phyloP scores from a whole-genome alignment of 2,329 filamentous ascomycete genomes.

The Diaporthe ampelina region DNA sequence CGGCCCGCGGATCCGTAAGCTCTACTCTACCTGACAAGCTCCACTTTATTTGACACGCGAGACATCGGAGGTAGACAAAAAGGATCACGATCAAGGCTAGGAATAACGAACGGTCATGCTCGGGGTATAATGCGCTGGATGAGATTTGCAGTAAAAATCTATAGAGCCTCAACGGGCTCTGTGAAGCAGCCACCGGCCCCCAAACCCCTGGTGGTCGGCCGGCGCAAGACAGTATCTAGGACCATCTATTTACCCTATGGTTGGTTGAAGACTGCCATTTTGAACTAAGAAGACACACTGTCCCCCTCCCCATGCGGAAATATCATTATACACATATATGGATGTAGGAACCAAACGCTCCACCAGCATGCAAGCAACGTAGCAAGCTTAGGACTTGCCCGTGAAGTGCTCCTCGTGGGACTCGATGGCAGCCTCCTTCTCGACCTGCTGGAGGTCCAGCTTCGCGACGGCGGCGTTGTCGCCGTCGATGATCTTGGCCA shows the following conservation, averaged over 20 bases:
- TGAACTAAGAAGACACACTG: not conserved
- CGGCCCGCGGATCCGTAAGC: not conserved
- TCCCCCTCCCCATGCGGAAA: not conserved
- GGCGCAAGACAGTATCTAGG: not conserved
- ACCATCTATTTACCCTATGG: slow-evolving; percentile 20
- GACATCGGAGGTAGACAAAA: not conserved
- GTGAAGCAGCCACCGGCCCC: not conserved
- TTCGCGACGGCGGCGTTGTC: slow-evolving; percentile 65
- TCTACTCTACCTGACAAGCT: not conserved
- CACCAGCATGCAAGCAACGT: no score
- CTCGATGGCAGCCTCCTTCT: slow-evolving; percentile 56
- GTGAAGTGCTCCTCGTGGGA: slow-evolving; percentile 37
- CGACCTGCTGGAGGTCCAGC: slow-evolving; percentile 60
- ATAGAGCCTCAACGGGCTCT: slow-evolving; percentile 7
- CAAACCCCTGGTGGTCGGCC: not conserved
- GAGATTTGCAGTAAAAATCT: not conserved
- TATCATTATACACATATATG: slow-evolving; percentile 16
- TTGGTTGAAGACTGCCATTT: slow-evolving; percentile 1
- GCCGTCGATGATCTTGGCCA: slow-evolving; percentile 77
- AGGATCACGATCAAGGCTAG: not conserved
- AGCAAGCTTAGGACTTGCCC: slow-evolving; percentile 25
- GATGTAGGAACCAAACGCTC: not conserved
- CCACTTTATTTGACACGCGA: not conserved
- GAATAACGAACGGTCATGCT: not conserved
- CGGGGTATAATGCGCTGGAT: slow-evolving; percentile 14